A percentile compares a stretch with the other conserved stretches of the same genome.
Conservation (phyloP, 805 yeast species). For the Nakazawaea peltata region DNA sequence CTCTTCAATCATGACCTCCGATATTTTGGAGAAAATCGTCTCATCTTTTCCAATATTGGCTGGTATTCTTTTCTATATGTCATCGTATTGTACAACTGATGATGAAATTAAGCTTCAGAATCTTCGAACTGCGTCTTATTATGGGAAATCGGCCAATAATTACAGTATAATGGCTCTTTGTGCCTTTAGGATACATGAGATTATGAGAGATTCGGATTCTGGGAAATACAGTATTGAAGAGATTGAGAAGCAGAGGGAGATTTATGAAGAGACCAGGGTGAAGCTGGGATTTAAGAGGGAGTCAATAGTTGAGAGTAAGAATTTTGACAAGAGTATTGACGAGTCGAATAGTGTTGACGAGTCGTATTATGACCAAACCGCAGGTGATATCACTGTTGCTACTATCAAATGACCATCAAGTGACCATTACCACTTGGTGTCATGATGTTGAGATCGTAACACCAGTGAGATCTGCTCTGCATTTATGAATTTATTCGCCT, state of each 20-base stretch:
- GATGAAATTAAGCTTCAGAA: constrained; percentile 1
- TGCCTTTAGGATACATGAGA: constrained; percentile 1
- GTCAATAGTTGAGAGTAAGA: background rate
- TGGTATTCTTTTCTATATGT: constrained; percentile 3
- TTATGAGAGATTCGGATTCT: background rate
- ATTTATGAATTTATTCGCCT: too few relatives aligned
- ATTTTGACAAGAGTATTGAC: background rate
- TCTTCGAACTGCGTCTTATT: constrained; percentile 4
- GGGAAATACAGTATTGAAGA: constrained; percentile 6
- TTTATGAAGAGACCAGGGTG: constrained; percentile 3
- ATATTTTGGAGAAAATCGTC: background rate
- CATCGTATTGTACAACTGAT: constrained; percentile 3
- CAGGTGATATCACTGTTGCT: too few relatives aligned
- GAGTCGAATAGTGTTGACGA: background rate
- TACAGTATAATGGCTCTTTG: constrained; percentile 1
- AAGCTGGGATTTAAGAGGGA: too few relatives aligned
- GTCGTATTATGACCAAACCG: constrained; percentile 5
- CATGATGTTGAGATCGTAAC: too few relatives aligned
- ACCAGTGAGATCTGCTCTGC: too few relatives aligned
- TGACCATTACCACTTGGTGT: too few relatives aligned
- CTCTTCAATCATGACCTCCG: constrained; percentile 3
- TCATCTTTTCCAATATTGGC: constrained; percentile 2
- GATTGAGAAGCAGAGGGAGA: constrained; percentile 3
- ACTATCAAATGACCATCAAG: too few relatives aligned
- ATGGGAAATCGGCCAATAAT: constrained; percentile 3